A percentile compares a stretch with the other conserved stretches of the same genome.
Evolutionary conservation across 768 basidiomycete genomes (phyloP).

Genomic region (Boletus bicolor): DNA sequence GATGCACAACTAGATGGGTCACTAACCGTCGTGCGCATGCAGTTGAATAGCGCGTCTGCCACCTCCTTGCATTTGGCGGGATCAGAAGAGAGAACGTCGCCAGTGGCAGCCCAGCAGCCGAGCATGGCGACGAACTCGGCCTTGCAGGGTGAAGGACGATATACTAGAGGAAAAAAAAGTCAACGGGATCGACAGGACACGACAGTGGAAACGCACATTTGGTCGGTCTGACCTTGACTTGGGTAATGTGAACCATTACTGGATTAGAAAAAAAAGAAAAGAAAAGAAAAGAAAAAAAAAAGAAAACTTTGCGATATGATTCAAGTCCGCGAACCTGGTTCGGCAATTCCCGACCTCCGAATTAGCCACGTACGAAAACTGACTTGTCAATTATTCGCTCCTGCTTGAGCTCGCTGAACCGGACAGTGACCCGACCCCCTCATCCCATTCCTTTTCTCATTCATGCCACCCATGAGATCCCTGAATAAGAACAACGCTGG

Average conservation of each 20-base stretch:
- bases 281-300: not conserved
- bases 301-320: not conserved
- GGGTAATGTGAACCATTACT: constrained; percentile 66
- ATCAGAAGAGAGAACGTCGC: constrained; percentile 53
- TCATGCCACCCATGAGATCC: constrained; percentile 35
- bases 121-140: constrained; percentile 75
- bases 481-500: constrained; percentile 92
- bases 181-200: not conserved
- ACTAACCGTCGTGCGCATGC: constrained; percentile 84
- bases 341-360: constrained; percentile 15
- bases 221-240: constrained; percentile 74
- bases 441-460: not conserved
- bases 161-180: constrained; percentile 1
- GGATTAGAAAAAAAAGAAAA: too few species aligned
- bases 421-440: not conserved
- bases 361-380: constrained; percentile 3
- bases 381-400: not conserved
- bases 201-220: constrained; percentile 50
- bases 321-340: constrained; percentile 9
- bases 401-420: not conserved
- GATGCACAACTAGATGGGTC: not conserved
- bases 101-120: constrained; percentile 78
- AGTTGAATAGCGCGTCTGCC: constrained; percentile 64
- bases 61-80: constrained; percentile 50
- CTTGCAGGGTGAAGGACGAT: constrained; percentile 17